phyloP scores from a whole-genome alignment of 2,329 filamentous ascomycete genomes.

The Pseudogymnoascus sp. region DNA sequence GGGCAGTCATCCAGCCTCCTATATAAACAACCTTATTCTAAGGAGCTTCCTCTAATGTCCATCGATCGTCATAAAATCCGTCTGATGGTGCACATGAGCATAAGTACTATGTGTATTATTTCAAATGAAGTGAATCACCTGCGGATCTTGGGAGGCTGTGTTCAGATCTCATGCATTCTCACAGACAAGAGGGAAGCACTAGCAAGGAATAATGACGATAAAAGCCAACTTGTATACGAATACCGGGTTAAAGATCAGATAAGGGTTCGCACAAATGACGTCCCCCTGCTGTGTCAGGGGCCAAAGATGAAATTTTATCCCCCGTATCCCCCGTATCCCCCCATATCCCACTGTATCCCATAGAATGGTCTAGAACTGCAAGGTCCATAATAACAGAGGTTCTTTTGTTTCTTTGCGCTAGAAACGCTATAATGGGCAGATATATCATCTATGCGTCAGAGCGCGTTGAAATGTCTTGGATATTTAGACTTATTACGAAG shows the following conservation, averaged over 20 bases:
- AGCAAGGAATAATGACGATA: background rate
- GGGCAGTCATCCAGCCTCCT: background rate
- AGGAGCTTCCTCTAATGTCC: background rate
- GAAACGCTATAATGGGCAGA: background rate
- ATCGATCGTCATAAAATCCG: constrained; percentile 1
- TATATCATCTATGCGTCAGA: background rate
- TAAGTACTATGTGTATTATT: background rate
- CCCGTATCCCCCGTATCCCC: constrained; percentile 1
- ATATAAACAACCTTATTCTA: background rate
- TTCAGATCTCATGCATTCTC: background rate
- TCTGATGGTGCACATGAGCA: constrained; percentile 8
- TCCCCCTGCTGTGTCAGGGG: constrained; percentile 1
- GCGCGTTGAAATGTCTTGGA: background rate
- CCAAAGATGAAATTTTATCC: background rate
- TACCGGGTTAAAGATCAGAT: constrained; percentile 5
- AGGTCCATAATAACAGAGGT: background rate
- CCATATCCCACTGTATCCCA: background rate
- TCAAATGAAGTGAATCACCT: background rate
- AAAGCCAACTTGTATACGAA: background rate
- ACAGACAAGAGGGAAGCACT: background rate
- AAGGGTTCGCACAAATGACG: background rate
- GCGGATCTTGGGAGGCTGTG: constrained; percentile 5
- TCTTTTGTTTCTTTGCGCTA: background rate
- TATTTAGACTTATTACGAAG: background rate
- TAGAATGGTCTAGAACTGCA: background rate